Evolutionary conservation across 768 basidiomycete genomes (phyloP).

Genomic region (Favolaschia claudopus): DNA sequence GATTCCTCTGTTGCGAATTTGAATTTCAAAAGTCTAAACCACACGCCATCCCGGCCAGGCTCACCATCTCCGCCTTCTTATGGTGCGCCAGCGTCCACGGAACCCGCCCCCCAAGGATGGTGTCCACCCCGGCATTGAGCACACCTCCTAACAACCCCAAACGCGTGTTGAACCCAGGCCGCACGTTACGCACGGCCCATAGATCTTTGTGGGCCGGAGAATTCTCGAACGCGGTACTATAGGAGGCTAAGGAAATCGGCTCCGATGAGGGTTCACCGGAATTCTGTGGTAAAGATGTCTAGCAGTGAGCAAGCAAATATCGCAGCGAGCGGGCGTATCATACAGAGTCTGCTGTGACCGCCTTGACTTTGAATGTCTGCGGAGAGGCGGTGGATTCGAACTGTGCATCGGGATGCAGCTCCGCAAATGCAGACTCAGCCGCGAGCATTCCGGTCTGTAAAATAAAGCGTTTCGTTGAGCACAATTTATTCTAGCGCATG

Average conservation of each 20-base stretch:
- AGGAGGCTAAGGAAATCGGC: conserved; percentile 67
- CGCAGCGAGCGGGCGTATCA: no score
- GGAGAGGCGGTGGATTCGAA: conserved; percentile 16
- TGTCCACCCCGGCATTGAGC: conserved; percentile 88
- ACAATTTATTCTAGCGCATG: no score
- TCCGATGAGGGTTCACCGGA: no score
- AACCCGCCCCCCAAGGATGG: conserved; percentile 81
- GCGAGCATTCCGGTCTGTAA: conserved; percentile 91
- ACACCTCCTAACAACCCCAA: conserved; percentile 90
- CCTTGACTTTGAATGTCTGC: background rate
- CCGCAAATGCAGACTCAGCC: conserved; percentile 84
- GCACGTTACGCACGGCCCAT: conserved; percentile 88
- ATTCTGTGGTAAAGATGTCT: no score
- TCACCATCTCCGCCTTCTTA: background rate
- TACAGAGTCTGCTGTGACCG: background rate
- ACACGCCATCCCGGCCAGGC: no score
- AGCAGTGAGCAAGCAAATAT: no score
- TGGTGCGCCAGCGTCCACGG: conserved; percentile 92
- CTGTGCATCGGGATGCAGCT: conserved; percentile 46
- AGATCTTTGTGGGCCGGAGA: conserved; percentile 92
- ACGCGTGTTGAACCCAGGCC: conserved; percentile 84
- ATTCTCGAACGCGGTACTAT: conserved; percentile 70
- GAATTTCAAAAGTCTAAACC: no score
- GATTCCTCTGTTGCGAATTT: background rate
- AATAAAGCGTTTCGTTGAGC: background rate